Conservation (phyloP, 768 basidiomycete species). For the Agaricus bisporus region DNA sequence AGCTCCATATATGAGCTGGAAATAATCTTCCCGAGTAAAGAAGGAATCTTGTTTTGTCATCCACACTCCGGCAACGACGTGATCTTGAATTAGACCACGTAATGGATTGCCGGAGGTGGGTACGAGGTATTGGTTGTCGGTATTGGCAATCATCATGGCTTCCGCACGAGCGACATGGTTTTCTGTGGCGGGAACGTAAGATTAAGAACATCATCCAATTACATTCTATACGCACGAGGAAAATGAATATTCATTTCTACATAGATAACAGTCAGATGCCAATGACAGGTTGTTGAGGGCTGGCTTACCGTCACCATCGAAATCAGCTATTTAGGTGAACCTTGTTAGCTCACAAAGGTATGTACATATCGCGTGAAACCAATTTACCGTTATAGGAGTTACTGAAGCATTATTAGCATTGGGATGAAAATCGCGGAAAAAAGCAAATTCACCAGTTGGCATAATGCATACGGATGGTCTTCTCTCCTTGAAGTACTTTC, state of each 20-base stretch:
- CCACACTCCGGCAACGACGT: slow-evolving; percentile 98
- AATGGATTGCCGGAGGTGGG: slow-evolving; percentile 97
- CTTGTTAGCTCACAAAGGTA: slow-evolving; percentile 14
- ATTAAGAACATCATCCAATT: neutral
- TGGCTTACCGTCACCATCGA: slow-evolving; percentile 28
- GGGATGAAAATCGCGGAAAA: neutral
- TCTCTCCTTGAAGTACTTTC: slow-evolving; percentile 88
- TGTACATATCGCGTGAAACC: neutral
- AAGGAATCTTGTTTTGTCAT: slow-evolving; percentile 96
- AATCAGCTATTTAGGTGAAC: slow-evolving; percentile 16
- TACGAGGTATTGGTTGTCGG: slow-evolving; percentile 98
- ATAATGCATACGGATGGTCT: slow-evolving; percentile 99
- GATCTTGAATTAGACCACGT: slow-evolving; percentile 97
- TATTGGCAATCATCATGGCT: slow-evolving; percentile 91
- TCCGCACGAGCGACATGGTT: slow-evolving; percentile 94
- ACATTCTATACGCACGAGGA: slow-evolving; percentile 60
- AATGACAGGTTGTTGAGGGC: neutral
- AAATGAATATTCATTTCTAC: slow-evolving; percentile 99
- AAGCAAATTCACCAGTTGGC: slow-evolving; percentile 79
- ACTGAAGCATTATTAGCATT: slow-evolving; percentile 34
- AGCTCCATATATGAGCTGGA: slow-evolving; percentile 92
- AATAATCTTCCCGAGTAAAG: slow-evolving; percentile 93
- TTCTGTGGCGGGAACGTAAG: slow-evolving; percentile 40
- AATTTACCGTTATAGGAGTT: slow-evolving; percentile 92
- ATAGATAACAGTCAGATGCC: neutral